Percentiles rank a stretch among this genome's conserved stretches.
Conservation (phyloP, 768 basidiomycete species). For the Amanita muscaria region DNA sequence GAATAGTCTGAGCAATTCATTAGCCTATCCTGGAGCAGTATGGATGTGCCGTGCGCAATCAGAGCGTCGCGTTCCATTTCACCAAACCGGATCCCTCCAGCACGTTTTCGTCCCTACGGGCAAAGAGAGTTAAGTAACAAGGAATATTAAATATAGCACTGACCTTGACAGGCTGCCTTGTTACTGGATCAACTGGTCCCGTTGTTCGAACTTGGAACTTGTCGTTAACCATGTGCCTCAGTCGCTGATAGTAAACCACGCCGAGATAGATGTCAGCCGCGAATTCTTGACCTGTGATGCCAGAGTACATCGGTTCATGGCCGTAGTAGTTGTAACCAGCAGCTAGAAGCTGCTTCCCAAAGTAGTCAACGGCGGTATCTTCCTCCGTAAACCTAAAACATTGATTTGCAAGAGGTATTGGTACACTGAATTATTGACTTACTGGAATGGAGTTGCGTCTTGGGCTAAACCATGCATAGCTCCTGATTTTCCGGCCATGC, state of each 20-base stretch:
- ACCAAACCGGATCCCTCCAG: slow-evolving; percentile 97
- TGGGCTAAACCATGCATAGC: slow-evolving; percentile 98
- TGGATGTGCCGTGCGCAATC: slow-evolving; percentile 97
- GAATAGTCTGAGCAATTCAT: slow-evolving; percentile 99
- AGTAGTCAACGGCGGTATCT: slow-evolving; percentile 96
- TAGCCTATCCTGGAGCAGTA: slow-evolving; percentile 93
- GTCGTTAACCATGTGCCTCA: slow-evolving; percentile 99
- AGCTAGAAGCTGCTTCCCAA: slow-evolving; percentile 87
- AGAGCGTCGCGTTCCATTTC: slow-evolving; percentile 99
- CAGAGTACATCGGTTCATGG: slow-evolving; percentile 99
- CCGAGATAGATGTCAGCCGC: slow-evolving; percentile 98
- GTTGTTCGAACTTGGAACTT: slow-evolving; percentile 99
- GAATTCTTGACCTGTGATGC: slow-evolving; percentile 98
- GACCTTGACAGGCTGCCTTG: slow-evolving; percentile 95
- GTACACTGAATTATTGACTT: slow-evolving; percentile 20
- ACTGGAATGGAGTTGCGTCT: slow-evolving; percentile 98
- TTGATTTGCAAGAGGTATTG: slow-evolving; percentile 7
- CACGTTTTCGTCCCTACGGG: slow-evolving; percentile 86
- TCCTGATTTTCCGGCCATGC: slow-evolving; percentile 98
- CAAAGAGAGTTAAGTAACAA: not conserved
- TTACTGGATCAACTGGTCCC: slow-evolving; percentile 92
- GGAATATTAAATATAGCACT: slow-evolving; percentile 14
- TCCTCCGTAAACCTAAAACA: slow-evolving; percentile 78
- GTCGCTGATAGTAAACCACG: slow-evolving; percentile 95
- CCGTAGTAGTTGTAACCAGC: slow-evolving; percentile 99